Conservation (phyloP, 345 rosid species). For the Heritiera fomes region DNA sequence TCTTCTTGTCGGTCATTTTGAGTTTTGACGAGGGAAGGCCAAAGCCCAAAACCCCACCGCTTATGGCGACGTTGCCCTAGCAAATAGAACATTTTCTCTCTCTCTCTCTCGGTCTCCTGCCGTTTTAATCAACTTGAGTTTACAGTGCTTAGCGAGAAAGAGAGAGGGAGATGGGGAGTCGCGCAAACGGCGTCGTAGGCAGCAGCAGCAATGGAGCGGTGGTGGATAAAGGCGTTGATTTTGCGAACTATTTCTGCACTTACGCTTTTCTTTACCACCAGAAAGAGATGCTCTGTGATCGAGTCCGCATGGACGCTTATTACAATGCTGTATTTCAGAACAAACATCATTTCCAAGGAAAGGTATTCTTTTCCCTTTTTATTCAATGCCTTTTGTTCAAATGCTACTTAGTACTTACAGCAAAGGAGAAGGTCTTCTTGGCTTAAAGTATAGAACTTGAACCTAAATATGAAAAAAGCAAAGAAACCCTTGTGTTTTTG, state of each 20-base stretch:
- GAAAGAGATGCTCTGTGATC: slow-evolving; percentile 96
- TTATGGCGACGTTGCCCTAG: slow-evolving; percentile 43
- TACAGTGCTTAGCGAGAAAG: slow-evolving; percentile 9
- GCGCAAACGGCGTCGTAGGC: slow-evolving; percentile 40
- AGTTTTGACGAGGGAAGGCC: background rate
- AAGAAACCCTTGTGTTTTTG: background rate
- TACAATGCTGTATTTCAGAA: slow-evolving; percentile 70
- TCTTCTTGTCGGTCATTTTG: too few species aligned
- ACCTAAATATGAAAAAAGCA: background rate
- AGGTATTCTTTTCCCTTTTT: slow-evolving; percentile 40
- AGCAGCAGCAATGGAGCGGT: slow-evolving; percentile 45
- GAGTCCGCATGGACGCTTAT: slow-evolving; percentile 98
- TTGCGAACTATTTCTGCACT: slow-evolving; percentile 85
- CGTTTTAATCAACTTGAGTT: background rate
- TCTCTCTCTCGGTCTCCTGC: background rate
- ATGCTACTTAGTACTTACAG: background rate
- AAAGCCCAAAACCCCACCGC: slow-evolving; percentile 5
- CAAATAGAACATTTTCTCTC: background rate
- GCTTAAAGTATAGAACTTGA: slow-evolving; percentile 10
- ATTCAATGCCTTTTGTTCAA: background rate
- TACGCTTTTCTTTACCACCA: slow-evolving; percentile 92
- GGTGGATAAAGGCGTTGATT: slow-evolving; percentile 93
- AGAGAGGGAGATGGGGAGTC: slow-evolving; percentile 50
- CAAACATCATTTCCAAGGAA: slow-evolving; percentile 81
- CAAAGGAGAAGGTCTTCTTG: background rate